Conservation (phyloP, 495 filamentous ascomycete genomes). For the Pseudotulostoma volvatum region DNA sequence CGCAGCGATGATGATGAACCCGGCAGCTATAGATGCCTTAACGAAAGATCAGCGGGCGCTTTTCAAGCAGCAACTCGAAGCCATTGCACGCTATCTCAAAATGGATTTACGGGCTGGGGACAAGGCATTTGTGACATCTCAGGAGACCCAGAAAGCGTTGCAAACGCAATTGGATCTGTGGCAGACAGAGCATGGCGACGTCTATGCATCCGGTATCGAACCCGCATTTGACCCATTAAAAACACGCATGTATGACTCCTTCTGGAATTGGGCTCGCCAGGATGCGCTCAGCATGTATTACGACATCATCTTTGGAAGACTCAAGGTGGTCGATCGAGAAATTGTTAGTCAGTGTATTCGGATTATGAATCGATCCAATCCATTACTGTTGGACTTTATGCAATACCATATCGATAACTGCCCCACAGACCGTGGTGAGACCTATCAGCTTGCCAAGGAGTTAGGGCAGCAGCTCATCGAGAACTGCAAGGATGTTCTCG, state of each 20-base stretch:
- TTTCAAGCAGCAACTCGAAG: conserved; percentile 94
- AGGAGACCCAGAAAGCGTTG: conserved; percentile 68
- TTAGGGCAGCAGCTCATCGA: conserved; percentile 91
- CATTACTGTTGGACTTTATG: conserved; percentile 93
- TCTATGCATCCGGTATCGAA: conserved; percentile 89
- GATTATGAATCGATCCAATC: conserved; percentile 98
- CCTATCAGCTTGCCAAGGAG: conserved; percentile 89
- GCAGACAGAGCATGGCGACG: conserved; percentile 87
- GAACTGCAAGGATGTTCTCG: conserved; percentile 88
- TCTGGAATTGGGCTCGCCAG: conserved; percentile 98
- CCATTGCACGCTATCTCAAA: conserved; percentile 90
- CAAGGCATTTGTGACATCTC: conserved; percentile 71
- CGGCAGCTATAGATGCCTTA: conserved; percentile 86
- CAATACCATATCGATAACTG: conserved; percentile 99
- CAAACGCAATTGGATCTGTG: conserved; percentile 90
- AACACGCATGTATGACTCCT: conserved; percentile 91
- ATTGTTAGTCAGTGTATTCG: conserved; percentile 97
- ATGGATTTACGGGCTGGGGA: conserved; percentile 90
- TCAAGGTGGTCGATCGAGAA: conserved; percentile 86
- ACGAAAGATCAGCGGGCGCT: conserved; percentile 89
- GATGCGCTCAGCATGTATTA: conserved; percentile 98
- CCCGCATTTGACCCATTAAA: conserved; percentile 86
- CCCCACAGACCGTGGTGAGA: conserved; percentile 90
- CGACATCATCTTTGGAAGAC: conserved; percentile 93
- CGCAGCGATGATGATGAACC: conserved; percentile 96